These are phyloP conservation scores for Coemansia sp. DNA, from an alignment of 192 early-diverging fungal genomes.

Conservation along the genomic window DNA sequence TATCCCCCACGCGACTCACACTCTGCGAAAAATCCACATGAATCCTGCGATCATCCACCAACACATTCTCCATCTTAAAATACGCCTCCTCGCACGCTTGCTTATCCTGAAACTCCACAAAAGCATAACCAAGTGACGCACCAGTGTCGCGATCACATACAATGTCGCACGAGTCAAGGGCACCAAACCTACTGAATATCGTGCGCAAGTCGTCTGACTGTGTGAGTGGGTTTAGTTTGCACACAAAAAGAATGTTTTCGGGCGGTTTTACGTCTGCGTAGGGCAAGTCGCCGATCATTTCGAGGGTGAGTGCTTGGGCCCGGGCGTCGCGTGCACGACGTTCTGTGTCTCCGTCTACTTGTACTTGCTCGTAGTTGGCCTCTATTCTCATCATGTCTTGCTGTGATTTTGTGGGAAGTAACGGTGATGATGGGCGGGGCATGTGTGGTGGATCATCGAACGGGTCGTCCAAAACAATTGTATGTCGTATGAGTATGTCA, in stretches of 20 bases:
- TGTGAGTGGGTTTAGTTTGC: slow-evolving; percentile 89
- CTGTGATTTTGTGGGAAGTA: slow-evolving; percentile 67
- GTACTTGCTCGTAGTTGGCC: slow-evolving; percentile 72
- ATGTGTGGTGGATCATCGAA: slow-evolving; percentile 80
- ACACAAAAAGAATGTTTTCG: slow-evolving; percentile 96
- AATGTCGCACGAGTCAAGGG: slow-evolving; percentile 86
- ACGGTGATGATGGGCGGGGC: slow-evolving; percentile 70
- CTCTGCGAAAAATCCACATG: slow-evolving; percentile 98
- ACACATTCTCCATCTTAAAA: slow-evolving; percentile 95
- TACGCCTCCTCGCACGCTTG: slow-evolving; percentile 90
- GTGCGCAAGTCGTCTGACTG: slow-evolving; percentile 86
- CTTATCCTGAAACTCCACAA: slow-evolving; percentile 92
- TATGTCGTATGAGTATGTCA: slow-evolving; percentile 90
- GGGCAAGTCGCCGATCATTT: slow-evolving; percentile 97
- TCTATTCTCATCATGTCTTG: slow-evolving; percentile 72
- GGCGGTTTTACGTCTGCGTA: slow-evolving; percentile 97
- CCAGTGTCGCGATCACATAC: slow-evolving; percentile 81
- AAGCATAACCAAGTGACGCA: slow-evolving; percentile 90
- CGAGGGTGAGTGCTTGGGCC: slow-evolving; percentile 89
- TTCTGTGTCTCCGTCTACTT: slow-evolving; percentile 63
- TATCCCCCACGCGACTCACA: slow-evolving; percentile 79
- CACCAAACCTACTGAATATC: slow-evolving; percentile 92
- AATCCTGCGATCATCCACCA: slow-evolving; percentile 94
- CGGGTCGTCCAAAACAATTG: slow-evolving; percentile 90
- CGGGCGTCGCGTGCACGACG: slow-evolving; percentile 65